Conservation (phyloP, 1,139 yeast genomes). For the Debaryomyces robertsiae region DNA sequence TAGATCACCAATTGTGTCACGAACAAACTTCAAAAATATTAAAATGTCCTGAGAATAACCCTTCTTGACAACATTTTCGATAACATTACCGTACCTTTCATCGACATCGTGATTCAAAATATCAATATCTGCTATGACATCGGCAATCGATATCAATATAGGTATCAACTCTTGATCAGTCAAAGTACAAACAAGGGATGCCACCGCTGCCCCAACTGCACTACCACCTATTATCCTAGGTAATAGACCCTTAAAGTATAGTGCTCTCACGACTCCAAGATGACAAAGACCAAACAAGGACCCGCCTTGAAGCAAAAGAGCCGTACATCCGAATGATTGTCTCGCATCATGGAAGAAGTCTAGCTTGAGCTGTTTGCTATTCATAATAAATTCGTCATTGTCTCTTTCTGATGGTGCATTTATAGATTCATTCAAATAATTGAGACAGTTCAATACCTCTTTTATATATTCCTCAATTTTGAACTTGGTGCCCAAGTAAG, state of each 20-base stretch:
- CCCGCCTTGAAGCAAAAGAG: constrained; percentile 89
- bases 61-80: constrained; percentile 66
- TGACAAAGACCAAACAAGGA: constrained; percentile 92
- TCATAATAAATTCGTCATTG: constrained; percentile 42
- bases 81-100: constrained; percentile 63
- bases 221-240: constrained; percentile 92
- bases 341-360: constrained; percentile 90
- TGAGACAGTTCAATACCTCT: constrained; percentile 73
- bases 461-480: constrained; percentile 84
- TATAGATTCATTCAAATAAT: constrained; percentile 49
- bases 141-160: constrained; percentile 48
- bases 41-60: constrained; percentile 87
- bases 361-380: constrained; percentile 62
- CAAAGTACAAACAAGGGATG: constrained; percentile 77
- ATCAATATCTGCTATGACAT: constrained; percentile 54
- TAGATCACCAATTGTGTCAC: constrained; percentile 74
- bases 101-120: constrained; percentile 57
- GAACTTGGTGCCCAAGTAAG: constrained; percentile 85
- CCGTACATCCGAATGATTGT: constrained; percentile 89
- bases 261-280: constrained; percentile 84
- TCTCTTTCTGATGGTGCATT: constrained; percentile 26
- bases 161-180: constrained; percentile 58
- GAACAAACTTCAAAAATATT: constrained; percentile 75
- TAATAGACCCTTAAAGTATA: constrained; percentile 69
- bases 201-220: constrained; percentile 93